Evolutionary conservation across 2,329 filamentous ascomycete species (phyloP).

Genomic region (Exophiala mesophila): DNA sequence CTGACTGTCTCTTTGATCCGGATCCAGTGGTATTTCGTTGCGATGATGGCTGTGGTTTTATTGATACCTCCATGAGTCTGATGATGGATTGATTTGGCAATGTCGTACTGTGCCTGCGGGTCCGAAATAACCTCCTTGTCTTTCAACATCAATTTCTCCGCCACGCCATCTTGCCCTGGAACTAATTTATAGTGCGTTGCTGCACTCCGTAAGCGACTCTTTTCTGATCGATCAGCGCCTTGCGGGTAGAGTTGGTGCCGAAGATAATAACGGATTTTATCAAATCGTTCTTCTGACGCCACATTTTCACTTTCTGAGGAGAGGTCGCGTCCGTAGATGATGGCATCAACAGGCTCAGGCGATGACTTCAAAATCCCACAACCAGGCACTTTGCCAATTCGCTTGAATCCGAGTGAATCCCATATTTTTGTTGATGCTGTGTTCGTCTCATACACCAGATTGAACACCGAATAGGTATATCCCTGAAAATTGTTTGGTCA

Average conservation of each 20-base stretch:
- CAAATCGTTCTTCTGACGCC: conserved; percentile 92
- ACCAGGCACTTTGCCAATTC: conserved; percentile 75
- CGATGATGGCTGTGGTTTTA: conserved; percentile 92
- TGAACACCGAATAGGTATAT: conserved; percentile 90
- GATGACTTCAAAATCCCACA: conserved; percentile 67
- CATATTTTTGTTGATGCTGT: conserved; percentile 85
- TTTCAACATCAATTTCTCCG: conserved; percentile 86
- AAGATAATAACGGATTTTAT: conserved; percentile 97
- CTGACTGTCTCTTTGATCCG: conserved; percentile 97
- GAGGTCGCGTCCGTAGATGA: conserved; percentile 67
- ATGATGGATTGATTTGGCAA: conserved; percentile 72
- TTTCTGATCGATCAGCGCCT: conserved; percentile 90
- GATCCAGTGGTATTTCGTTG: conserved; percentile 94
- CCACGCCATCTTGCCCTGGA: conserved; percentile 43
- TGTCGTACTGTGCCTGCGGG: conserved; percentile 82
- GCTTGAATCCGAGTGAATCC: conserved; percentile 88
- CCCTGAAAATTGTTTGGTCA: conserved; percentile 51
- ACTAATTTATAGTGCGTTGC: conserved; percentile 90
- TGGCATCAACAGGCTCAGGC: conserved; percentile 65
- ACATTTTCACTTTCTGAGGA: conserved; percentile 69
- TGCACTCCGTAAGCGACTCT: conserved; percentile 86
- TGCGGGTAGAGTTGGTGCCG: conserved; percentile 90
- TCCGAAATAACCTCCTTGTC: conserved; percentile 96
- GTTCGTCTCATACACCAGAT: conserved; percentile 90
- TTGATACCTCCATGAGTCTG: conserved; percentile 87